Evolutionary conservation across 208 protist genomes (phyloP), one percentile per base, ranked within the genome.

Genomic region (Leishmania mexicana): DNA sequence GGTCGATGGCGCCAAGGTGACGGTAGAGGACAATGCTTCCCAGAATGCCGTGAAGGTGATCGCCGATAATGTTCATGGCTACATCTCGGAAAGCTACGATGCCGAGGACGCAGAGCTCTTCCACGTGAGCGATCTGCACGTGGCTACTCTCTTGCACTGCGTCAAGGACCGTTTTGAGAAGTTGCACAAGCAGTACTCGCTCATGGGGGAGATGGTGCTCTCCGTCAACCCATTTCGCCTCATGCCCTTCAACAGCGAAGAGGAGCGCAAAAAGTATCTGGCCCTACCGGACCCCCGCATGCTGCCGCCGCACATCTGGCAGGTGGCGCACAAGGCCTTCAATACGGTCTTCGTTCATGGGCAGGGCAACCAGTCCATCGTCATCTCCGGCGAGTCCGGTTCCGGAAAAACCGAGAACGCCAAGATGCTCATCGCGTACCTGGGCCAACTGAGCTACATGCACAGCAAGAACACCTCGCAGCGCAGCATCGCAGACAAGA

Each of bases 361-460:
- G 62, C 81, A 89, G 70, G 91, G 89, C 71, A 97, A 97, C 83
- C 94, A 98, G 86, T 97, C 94, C 45, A 88, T 98, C 75, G 86
- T 98, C 79, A 96, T 99, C 81, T 97, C 94, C n/a, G 98, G 98
- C 67, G 98, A 99, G 89, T 98, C 95, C 8, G 98, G 98, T 60
- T 97, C 97, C 28, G 98, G 98, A 19, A 99, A 99, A 89, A 99
- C 97, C 7, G 97, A 99, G 83, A 97, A 93, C 80, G 86, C 94
- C 3, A 98, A 98, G 87, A 92, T 93, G 81, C 83, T 98, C 38
- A 94, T 98, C 70, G 85, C 88, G 38, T 97, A 98, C 82, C 90
- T 98, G 42, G 94, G 95, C 4, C 87, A 95, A 80, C 77, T 97
- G 72, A 97, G 93, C 82, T 89, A 90, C 86, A 85, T 90, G 85